These are phyloP conservation scores for Wickerhamomyces sp. DNA, from an alignment of 1,139 yeast species.

Conservation along the genomic window DNA sequence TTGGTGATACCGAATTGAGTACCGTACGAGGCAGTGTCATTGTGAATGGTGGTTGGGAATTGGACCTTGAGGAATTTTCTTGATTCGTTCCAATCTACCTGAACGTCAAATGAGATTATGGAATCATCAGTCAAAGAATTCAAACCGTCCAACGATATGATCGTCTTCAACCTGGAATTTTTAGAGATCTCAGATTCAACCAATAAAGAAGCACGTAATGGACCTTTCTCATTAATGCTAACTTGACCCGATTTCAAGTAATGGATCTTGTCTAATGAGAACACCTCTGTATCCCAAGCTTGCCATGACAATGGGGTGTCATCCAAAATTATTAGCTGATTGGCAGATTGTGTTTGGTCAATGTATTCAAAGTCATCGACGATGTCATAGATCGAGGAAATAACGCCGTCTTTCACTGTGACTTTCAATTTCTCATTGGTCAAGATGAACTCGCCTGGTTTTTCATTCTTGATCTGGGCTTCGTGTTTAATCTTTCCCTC, in stretches of 20 bases:
- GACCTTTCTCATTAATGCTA: constrained; percentile 47
- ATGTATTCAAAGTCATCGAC: constrained; percentile 61
- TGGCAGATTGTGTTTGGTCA: constrained; percentile 62
- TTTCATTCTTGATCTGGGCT: constrained; percentile 37
- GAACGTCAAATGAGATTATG: constrained; percentile 50
- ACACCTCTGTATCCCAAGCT: constrained; percentile 97
- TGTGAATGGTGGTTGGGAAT: constrained; percentile 80
- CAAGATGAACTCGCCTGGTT: constrained; percentile 41
- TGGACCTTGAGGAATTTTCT: constrained; percentile 90
- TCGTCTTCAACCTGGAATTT: constrained; percentile 56
- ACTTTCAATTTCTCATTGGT: constrained; percentile 60
- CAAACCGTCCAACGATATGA: constrained; percentile 65
- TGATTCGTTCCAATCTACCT: constrained; percentile 83
- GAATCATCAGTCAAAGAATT: constrained; percentile 27
- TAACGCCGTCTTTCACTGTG: constrained; percentile 52
- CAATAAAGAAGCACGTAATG: constrained; percentile 56
- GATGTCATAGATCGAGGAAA: constrained; percentile 63
- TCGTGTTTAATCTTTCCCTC: constrained; percentile 34
- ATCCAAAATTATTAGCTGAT: constrained; percentile 74
- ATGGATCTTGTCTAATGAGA: constrained; percentile 63
- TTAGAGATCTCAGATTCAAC: constrained; percentile 55
- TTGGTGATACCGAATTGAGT: constrained; percentile 89
- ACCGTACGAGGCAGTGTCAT: constrained; percentile 79
- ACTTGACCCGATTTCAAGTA: constrained; percentile 46
- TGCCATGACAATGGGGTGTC: constrained; percentile 90